Evolutionary conservation across 1,284 basidiomycete species (phyloP).

Genomic region (Apiotrichum siamense): DNA sequence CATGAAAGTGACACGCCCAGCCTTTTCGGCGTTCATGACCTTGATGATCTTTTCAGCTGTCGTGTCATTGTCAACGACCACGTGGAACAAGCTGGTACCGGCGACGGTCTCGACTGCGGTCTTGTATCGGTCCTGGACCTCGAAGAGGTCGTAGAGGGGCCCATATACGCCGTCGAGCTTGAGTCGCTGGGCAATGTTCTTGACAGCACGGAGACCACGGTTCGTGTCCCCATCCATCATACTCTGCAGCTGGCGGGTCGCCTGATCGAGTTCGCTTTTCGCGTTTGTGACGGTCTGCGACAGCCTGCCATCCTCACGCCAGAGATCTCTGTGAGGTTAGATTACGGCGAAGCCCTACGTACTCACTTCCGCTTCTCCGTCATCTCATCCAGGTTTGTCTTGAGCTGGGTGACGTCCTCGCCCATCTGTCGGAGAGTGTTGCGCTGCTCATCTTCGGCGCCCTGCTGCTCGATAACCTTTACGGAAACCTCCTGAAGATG

Average conservation of each 20-base stretch:
- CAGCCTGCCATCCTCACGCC: slow-evolving; percentile 90
- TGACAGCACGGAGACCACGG: slow-evolving; percentile 74
- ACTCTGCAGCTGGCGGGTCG: slow-evolving; percentile 70
- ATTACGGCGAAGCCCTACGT: background rate
- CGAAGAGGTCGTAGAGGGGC: slow-evolving; percentile 88
- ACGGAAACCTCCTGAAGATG: slow-evolving; percentile 63
- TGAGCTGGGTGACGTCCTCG: slow-evolving; percentile 58
- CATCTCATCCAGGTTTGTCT: slow-evolving; percentile 65
- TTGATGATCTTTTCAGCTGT: slow-evolving; percentile 84
- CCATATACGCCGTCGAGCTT: slow-evolving; percentile 76
- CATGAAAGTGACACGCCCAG: slow-evolving; percentile 95
- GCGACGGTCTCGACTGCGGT: slow-evolving; percentile 91
- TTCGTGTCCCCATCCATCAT: slow-evolving; percentile 99
- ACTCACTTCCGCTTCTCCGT: slow-evolving; percentile 70
- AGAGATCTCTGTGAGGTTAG: slow-evolving; percentile 57
- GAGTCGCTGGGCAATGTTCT: slow-evolving; percentile 68
- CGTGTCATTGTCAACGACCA: slow-evolving; percentile 92
- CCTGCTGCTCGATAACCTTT: slow-evolving; percentile 56
- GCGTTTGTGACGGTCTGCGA: slow-evolving; percentile 70
- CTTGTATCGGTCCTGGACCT: slow-evolving; percentile 88
- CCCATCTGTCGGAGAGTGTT: slow-evolving; percentile 68
- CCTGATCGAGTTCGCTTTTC: slow-evolving; percentile 67
- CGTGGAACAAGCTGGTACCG: slow-evolving; percentile 84
- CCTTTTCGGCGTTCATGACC: slow-evolving; percentile 84
- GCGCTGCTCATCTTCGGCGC: slow-evolving; percentile 65